Evolutionary conservation across 352 stramenopile species (phyloP).

Genomic region (Globisporangium viniferum): DNA sequence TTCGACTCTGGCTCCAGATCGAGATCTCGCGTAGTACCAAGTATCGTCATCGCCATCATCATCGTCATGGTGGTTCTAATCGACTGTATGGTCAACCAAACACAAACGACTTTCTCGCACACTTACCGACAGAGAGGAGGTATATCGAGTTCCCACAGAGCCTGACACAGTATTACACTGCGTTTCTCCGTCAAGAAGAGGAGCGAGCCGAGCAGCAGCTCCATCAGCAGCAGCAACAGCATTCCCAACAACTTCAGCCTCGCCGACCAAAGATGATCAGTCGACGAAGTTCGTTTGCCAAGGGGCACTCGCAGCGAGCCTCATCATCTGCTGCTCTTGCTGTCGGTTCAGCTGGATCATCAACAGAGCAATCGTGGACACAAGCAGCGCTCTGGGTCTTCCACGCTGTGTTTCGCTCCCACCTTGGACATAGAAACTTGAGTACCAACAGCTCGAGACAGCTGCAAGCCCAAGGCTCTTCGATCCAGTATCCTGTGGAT

Average conservation of each 20-base stretch:
- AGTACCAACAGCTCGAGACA: not conserved
- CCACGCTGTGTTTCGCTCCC: constrained; percentile 41
- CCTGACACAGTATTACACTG: constrained; percentile 25
- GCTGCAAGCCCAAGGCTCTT: not conserved
- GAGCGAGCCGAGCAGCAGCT: constrained; percentile 14
- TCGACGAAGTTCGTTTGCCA: constrained; percentile 24
- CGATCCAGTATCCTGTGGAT: constrained; percentile 22
- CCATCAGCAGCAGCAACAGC: constrained; percentile 13
- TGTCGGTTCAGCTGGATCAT: not conserved
- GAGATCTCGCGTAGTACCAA: constrained; percentile 9
- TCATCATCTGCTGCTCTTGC: constrained; percentile 13
- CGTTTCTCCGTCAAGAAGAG: constrained; percentile 17
- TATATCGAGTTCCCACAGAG: constrained; percentile 35
- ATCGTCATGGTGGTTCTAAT: not conserved
- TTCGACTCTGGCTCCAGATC: constrained; percentile 32
- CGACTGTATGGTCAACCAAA: too few species aligned
- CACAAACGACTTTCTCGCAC: constrained; percentile 9
- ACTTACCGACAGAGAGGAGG: constrained; percentile 19
- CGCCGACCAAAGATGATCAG: constrained; percentile 17
- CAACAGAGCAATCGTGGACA: constrained; percentile 21
- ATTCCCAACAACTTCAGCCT: constrained; percentile 13
- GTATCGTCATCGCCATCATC: not conserved
- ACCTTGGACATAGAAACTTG: constrained; percentile 10
- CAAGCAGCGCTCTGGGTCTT: constrained; percentile 43
- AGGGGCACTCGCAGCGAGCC: constrained; percentile 8